Conservation (phyloP, 2,329 filamentous ascomycete genomes). For the Cytospora piceicola region DNA sequence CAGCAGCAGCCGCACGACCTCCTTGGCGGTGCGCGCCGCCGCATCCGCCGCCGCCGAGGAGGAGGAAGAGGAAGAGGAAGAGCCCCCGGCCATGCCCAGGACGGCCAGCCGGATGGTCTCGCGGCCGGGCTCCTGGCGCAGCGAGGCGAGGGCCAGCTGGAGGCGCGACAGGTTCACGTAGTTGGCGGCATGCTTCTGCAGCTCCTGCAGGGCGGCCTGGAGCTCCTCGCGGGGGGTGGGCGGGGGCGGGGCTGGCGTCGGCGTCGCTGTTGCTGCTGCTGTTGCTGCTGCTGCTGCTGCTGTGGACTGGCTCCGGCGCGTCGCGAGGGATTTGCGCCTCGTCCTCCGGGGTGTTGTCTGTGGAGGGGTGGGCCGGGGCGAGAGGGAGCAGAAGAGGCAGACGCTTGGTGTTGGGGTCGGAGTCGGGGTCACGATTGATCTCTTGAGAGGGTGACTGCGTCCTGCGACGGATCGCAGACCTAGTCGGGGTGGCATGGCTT, state of each 20-base stretch:
- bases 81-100: constrained; percentile 52
- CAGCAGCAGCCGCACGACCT: constrained; percentile 69
- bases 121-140: constrained; percentile 58
- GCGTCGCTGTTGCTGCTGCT: constrained; percentile 11
- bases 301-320: constrained; percentile 36
- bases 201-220: constrained; percentile 59
- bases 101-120: constrained; percentile 65
- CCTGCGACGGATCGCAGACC: constrained; percentile 35
- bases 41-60: too few species aligned
- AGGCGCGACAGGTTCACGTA: constrained; percentile 71
- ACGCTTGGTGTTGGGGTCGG: constrained; percentile 30
- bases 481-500: constrained; percentile 40
- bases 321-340: constrained; percentile 26
- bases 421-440: background rate
- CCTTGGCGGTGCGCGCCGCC: constrained; percentile 57
- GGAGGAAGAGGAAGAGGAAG: too few species aligned
- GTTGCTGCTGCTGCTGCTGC: constrained; percentile 31
- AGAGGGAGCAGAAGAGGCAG: constrained; percentile 41
- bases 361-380: constrained; percentile 24
- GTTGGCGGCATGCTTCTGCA: constrained; percentile 64
- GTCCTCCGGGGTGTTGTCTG: constrained; percentile 10
- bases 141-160: constrained; percentile 70
- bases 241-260: background rate
- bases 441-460: constrained; percentile 29
- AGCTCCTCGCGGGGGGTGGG: constrained; percentile 55